These are phyloP conservation scores for Cutaneotrichosporon arboriforme DNA, from an alignment of 1,284 basidiomycete genomes.

Conservation along the genomic window DNA sequence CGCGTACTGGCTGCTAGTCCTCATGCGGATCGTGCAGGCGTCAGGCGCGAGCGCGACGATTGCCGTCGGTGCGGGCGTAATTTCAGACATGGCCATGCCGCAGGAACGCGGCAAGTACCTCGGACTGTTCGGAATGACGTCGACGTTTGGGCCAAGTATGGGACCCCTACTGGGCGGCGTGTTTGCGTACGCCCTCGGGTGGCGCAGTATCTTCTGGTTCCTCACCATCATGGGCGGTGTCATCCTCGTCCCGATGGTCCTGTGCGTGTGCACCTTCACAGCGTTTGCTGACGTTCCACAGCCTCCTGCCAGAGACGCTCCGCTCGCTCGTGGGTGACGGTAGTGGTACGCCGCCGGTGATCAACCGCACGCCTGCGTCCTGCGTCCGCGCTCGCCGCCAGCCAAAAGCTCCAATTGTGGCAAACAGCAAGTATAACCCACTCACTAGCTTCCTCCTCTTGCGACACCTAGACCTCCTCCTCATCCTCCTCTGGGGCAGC, in stretches of 20 bases:
- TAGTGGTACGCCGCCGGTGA: conserved; percentile 24
- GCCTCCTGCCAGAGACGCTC: conserved; percentile 39
- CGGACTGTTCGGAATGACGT: conserved; percentile 29
- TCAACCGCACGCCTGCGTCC: conserved; percentile 29
- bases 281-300: neutral
- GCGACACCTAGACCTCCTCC: conserved; percentile 26
- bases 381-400: conserved; percentile 17
- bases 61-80: conserved; percentile 36
- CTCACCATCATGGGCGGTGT: conserved; percentile 20
- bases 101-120: conserved; percentile 38
- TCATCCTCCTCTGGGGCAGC: conserved; percentile 31
- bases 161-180: conserved; percentile 38
- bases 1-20: conserved; percentile 37
- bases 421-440: conserved; percentile 1
- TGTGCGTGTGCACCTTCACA: conserved; percentile 9
- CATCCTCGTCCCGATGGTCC: conserved; percentile 16
- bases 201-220: conserved; percentile 21
- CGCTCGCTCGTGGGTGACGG: conserved; percentile 37
- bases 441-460: conserved; percentile 19
- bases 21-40: conserved; percentile 36
- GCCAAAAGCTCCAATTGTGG: conserved; percentile 6
- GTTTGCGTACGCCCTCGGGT: conserved; percentile 3
- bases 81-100: conserved; percentile 35
- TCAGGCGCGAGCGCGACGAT: conserved; percentile 37
- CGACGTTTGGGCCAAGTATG: conserved; percentile 33